phyloP scores from a whole-genome alignment of 2,329 filamentous ascomycete species.

The Nannizziopsis arthrosporioides region DNA sequence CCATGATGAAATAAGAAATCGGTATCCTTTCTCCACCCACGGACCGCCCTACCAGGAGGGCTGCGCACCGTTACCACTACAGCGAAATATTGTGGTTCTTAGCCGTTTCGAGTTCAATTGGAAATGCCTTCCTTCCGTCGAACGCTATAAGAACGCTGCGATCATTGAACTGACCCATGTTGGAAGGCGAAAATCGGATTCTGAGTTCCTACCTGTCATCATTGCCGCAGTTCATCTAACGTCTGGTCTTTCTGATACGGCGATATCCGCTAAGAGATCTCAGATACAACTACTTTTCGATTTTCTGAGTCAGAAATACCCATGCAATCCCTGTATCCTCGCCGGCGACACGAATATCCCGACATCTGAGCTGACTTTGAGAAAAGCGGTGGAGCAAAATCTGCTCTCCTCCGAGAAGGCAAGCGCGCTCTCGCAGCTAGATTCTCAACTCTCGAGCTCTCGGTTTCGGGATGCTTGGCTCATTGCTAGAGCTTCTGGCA shows the following conservation, averaged over 20 bases:
- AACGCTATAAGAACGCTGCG: conserved; percentile 48
- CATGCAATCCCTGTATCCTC: conserved; percentile 43
- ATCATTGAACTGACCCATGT: conserved; percentile 37
- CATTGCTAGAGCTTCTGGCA: conserved; percentile 35
- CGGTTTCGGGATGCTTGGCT: conserved; percentile 45
- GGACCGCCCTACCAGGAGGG: conserved; percentile 43
- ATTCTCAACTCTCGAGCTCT: conserved; percentile 36
- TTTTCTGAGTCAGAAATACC: conserved; percentile 36
- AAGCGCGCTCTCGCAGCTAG: conserved; percentile 36
- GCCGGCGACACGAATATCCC: conserved; percentile 55
- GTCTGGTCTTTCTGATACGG: conserved; percentile 48
- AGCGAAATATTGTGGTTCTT: conserved; percentile 51
- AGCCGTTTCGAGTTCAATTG: conserved; percentile 47
- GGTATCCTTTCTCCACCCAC: conserved; percentile 48
- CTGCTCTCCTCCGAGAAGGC: conserved; percentile 43
- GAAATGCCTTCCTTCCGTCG: conserved; percentile 43
- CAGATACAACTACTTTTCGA: conserved; percentile 44
- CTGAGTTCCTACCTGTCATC: conserved; percentile 29
- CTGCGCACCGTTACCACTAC: conserved; percentile 46
- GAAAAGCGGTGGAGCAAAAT: conserved; percentile 42
- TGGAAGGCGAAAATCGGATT: conserved; percentile 21
- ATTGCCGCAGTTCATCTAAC: conserved; percentile 52
- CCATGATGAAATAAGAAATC: conserved; percentile 34
- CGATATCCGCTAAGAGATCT: conserved; percentile 45
- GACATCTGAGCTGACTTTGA: conserved; percentile 47